Base-by-base conservation (phyloP, 2,329 filamentous ascomycete species). In the Exophiala viscosa region DNA sequence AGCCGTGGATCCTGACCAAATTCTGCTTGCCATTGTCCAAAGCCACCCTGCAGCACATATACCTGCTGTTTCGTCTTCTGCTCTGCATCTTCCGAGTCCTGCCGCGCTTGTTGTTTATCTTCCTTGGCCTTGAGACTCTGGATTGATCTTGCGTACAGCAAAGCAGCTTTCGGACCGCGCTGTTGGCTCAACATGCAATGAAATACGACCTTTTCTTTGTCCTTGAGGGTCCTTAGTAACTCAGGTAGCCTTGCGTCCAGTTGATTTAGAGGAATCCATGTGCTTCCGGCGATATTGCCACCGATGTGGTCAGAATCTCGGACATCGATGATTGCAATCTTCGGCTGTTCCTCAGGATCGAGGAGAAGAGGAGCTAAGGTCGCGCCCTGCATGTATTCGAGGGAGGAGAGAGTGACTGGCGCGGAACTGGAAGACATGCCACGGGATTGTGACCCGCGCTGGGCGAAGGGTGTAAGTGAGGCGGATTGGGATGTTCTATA, bases 101-200 rank as follows among this genome's bases (percentile, higher is more conserved):
- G 57, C 57, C 18, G 48, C 23, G n/a, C n/a, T n/a, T n/a, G n/a
- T n/a, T n/a, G n/a, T n/a, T n/a, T n/a, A n/a, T n/a, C n/a, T 32
- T 54, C 48, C 39, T 56, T 60, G 8, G 49, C 57, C 14, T 54
- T 58, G 35, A 56, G 59, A 38, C 72, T 70, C 39, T 72, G 70
- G 15, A 62, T 62, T 3, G 72, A 74, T 4, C 72, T 66, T 1
- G 66, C 67, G 69, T 96, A 97, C 64, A 80, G 78, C 62, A 96
- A 72, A 3, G 93, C 93, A 3, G 92, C 90, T 45, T 81, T 81
- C 0, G 93, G 93, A 0, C 93, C 93, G 1, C 93, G 80, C 73
- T 96, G 87, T 74, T 97, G 93, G 61, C 87, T 92, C 50, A 97
- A 76, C 14, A 88, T 87, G 71, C 93, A 99, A 73, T 99, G 93